phyloP scores from a whole-genome alignment of 176 grass and related monocot species.

The Avena eriantha region DNA sequence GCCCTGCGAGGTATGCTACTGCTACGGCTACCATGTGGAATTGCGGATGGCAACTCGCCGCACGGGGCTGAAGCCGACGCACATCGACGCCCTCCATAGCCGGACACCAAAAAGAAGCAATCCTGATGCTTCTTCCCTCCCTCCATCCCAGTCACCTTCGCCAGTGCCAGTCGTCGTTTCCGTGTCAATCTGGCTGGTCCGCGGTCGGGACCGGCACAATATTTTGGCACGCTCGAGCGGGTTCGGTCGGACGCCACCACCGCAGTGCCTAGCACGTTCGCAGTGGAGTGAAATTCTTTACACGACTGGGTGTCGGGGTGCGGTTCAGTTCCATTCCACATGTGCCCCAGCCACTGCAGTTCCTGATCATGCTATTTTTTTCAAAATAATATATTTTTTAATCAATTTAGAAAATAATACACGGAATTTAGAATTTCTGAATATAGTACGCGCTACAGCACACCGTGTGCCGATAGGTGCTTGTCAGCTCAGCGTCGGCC shows the following conservation, averaged over 20 bases:
- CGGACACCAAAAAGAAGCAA: background rate
- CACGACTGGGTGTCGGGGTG: background rate
- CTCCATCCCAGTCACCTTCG: too few relatives aligned
- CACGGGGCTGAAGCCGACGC: background rate
- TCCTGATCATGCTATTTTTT: too few relatives aligned
- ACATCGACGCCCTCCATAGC: background rate
- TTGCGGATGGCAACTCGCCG: background rate
- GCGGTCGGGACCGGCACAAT: background rate
- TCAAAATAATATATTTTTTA: too few relatives aligned
- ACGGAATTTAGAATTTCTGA: too few relatives aligned
- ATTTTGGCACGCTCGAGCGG: background rate
- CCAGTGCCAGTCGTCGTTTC: too few relatives aligned
- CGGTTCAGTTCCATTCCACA: background rate
- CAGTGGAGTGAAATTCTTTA: background rate
- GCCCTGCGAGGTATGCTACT: background rate
- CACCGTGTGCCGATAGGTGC: too few relatives aligned
- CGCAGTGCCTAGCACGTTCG: background rate
- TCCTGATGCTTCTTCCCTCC: too few relatives aligned
- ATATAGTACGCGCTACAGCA: too few relatives aligned
- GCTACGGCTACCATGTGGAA: too few relatives aligned
- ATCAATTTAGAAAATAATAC: too few relatives aligned
- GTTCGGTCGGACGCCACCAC: constrained; percentile 7
- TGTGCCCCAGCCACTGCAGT: background rate
- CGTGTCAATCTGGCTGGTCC: background rate
- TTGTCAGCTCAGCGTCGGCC: too few relatives aligned